A percentile compares a stretch with the other conserved stretches of the same genome.
Evolutionary conservation across 2,329 filamentous ascomycete species (phyloP).

Genomic region (Aphanoascus verrucosus): DNA sequence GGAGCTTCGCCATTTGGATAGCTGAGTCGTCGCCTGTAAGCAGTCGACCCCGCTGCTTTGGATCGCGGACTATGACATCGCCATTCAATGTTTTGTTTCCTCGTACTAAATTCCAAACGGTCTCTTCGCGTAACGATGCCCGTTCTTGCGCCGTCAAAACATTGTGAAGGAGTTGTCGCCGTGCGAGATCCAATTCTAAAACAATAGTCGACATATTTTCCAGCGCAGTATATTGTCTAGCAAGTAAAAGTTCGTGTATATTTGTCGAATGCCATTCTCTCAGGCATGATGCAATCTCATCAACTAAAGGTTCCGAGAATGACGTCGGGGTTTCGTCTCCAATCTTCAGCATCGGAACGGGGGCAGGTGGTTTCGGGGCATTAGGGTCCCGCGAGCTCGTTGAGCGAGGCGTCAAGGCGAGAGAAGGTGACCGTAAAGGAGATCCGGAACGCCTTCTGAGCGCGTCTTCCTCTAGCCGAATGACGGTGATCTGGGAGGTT

Average conservation of each 20-base stretch:
- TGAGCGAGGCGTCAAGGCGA: slow-evolving; percentile 29
- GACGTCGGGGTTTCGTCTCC: slow-evolving; percentile 94
- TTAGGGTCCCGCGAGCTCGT: slow-evolving; percentile 48
- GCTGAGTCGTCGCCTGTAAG: slow-evolving; percentile 88
- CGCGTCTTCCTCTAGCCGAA: slow-evolving; percentile 28
- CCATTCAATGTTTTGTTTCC: slow-evolving; percentile 91
- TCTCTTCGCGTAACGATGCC: slow-evolving; percentile 67
- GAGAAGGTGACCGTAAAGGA: slow-evolving; percentile 23
- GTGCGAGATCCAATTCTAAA: slow-evolving; percentile 67
- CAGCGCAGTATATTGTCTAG: slow-evolving; percentile 67
- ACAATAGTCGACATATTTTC: slow-evolving; percentile 75
- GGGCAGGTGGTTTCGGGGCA: slow-evolving; percentile 64
- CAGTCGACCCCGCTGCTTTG: slow-evolving; percentile 68
- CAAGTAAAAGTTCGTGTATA: slow-evolving; percentile 78
- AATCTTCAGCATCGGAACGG: slow-evolving; percentile 94
- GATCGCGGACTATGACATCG: slow-evolving; percentile 90
- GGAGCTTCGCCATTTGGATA: slow-evolving; percentile 78
- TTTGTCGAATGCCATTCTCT: slow-evolving; percentile 98
- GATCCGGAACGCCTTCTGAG: slow-evolving; percentile 24
- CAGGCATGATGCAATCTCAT: slow-evolving; percentile 93
- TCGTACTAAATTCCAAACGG: slow-evolving; percentile 87
- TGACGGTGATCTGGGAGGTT: slow-evolving; percentile 31
- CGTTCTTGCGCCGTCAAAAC: slow-evolving; percentile 83
- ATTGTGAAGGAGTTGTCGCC: slow-evolving; percentile 86
- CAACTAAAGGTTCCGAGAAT: slow-evolving; percentile 76